Evolutionary conservation across 495 filamentous ascomycete species (phyloP), one percentile per base, ranked within the genome.

Genomic region (Tricharina praecox): DNA sequence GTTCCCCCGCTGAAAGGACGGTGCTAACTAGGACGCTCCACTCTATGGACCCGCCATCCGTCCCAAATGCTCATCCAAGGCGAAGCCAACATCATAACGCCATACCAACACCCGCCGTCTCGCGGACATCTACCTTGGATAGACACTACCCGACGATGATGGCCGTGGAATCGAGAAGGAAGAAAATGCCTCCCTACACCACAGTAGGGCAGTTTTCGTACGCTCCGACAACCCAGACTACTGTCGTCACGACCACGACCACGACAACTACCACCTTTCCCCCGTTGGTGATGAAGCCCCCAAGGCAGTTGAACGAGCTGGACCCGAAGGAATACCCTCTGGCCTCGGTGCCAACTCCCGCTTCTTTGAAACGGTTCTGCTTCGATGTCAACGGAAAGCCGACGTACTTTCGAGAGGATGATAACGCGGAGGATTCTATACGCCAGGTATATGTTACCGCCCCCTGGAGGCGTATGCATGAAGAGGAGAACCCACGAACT

Each of bases 321-420:
- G 88, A 96, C 64, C 69, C 82, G 7, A 88, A 93, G 58, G 71
- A 83, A 51, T 99, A 87, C 63, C 92, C 92, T 40, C 70, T 99
- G 28, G 92, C 90, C 38, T 68, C 70, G 34, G 74, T 78, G 18
- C 79, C 82, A 0, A 93, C 88, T 3, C 90, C 90, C 11, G 69
- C 72, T 11, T 76, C 76, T 33, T 63, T 97, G 30, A 76, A 74
- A 50, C 76, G 73, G 15, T 69, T 95, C 52, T 75, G 70, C 38
- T 87, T 92, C 53, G 75, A 81, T 42, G 62, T 85, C 15, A 76
- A 77, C 19, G 76, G 73, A 26, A 68, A 71, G 47, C 64, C 77
- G 5, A 77, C 80, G 52, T 65, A 71, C 18, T 81, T 81, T 48
- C 70, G 76, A 23, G 80, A 87, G 49, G 76, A 78, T 16, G 70